These are phyloP conservation scores for Plenodomus tracheiphilus DNA, from an alignment of 2,329 filamentous ascomycete genomes.

Conservation along the genomic window DNA sequence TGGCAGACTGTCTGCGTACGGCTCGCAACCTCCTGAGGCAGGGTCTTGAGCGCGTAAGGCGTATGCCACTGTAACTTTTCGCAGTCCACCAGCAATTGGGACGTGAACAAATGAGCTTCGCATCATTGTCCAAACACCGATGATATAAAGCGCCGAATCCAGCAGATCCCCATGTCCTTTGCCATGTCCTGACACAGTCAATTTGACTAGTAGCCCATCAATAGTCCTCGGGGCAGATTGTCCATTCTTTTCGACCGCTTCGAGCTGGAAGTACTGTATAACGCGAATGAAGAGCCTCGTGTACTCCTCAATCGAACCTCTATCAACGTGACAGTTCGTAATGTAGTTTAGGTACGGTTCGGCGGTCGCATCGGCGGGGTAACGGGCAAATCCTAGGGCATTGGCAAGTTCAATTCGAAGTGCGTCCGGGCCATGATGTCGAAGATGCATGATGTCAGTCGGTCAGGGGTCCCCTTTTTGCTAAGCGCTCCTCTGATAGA, in stretches of 20 bases:
- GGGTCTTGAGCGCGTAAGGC: conserved; percentile 1
- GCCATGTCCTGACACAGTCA: conserved; percentile 3
- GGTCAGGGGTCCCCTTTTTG: neutral
- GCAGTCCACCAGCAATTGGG: conserved; percentile 1
- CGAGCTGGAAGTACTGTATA: conserved; percentile 9
- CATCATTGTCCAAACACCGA: conserved; percentile 22
- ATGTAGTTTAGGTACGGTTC: conserved; percentile 26
- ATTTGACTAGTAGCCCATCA: neutral
- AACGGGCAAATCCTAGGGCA: conserved; percentile 10
- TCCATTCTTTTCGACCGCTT: neutral
- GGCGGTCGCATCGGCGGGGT: conserved; percentile 6
- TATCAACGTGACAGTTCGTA: conserved; percentile 12
- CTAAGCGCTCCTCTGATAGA: neutral
- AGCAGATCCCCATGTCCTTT: conserved; percentile 16
- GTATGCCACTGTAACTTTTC: conserved; percentile 14
- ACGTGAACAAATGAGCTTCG: conserved; percentile 18
- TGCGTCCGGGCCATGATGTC: neutral
- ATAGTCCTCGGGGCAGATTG: neutral
- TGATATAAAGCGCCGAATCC: conserved; percentile 22
- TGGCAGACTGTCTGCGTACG: conserved; percentile 10
- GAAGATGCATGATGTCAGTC: neutral
- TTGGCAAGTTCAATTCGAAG: conserved; percentile 13
- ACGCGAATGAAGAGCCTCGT: conserved; percentile 14
- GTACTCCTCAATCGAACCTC: conserved; percentile 11
- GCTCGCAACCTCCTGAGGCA: neutral